Conservation (phyloP, 2,329 filamentous ascomycete genomes). For the Rhinocladiella similis region DNA sequence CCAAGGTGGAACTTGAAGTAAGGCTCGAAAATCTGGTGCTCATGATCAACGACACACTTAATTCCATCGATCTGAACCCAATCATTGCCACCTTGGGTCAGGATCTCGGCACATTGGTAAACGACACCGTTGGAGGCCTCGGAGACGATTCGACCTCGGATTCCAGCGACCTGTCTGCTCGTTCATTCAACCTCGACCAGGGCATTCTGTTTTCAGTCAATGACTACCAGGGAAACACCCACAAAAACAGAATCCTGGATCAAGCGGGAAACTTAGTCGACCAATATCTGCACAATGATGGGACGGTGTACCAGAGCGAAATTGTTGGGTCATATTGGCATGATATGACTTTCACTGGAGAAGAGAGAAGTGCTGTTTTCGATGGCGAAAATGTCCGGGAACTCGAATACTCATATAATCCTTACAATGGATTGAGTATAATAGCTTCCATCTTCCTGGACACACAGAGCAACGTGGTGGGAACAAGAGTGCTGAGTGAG, state of each 20-base stretch:
- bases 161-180: conserved; percentile 7
- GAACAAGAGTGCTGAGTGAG: conserved; percentile 55
- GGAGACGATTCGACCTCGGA: conserved; percentile 25
- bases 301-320: conserved; percentile 44
- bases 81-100: conserved; percentile 57
- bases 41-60: conserved; percentile 60
- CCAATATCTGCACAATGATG: conserved; percentile 56
- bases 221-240: conserved; percentile 57
- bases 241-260: conserved; percentile 58
- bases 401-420: conserved; percentile 55
- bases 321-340: conserved; percentile 52
- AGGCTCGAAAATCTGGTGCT: conserved; percentile 59
- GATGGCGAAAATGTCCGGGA: conserved; percentile 52
- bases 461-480: conserved; percentile 48
- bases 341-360: conserved; percentile 58
- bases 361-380: conserved; percentile 48
- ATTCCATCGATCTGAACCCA: conserved; percentile 62
- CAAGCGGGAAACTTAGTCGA: conserved; percentile 59
- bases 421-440: conserved; percentile 50
- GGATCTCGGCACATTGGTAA: conserved; percentile 50
- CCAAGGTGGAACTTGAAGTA: conserved; percentile 60
- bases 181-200: conserved; percentile 46
- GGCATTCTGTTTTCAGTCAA: conserved; percentile 63
- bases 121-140: conserved; percentile 38
- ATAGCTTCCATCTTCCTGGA: conserved; percentile 53